phyloP scores from a whole-genome alignment of 208 protist species.

The Trypanosoma platydactyli region DNA sequence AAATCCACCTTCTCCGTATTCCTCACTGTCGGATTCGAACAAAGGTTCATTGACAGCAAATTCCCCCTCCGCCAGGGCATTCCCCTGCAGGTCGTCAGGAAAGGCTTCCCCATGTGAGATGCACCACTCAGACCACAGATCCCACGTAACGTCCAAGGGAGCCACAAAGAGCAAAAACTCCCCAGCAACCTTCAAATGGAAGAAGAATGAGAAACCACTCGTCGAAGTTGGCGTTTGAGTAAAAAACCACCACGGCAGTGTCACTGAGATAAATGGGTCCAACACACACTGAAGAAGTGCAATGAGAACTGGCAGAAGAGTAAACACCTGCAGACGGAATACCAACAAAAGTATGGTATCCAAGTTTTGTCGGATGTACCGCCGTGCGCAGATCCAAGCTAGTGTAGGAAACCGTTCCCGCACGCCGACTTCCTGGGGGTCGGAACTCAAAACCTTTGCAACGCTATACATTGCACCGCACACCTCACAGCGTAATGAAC shows the following conservation, averaged over 20 bases:
- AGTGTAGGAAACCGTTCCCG: neutral
- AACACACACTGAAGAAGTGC: conserved; percentile 11
- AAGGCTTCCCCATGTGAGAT: neutral
- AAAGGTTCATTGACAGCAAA: neutral
- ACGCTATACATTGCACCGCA: conserved; percentile 31
- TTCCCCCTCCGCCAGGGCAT: neutral
- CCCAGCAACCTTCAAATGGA: conserved; percentile 1
- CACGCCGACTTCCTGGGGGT: neutral
- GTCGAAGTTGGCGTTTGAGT: neutral
- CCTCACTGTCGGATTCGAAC: conserved; percentile 1
- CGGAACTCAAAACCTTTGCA: conserved; percentile 19
- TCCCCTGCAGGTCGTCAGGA: neutral
- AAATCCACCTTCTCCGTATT: neutral
- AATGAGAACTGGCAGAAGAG: conserved; percentile 7
- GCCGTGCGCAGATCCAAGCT: conserved; percentile 12
- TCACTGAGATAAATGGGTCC: neutral
- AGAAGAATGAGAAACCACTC: neutral
- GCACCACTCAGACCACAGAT: conserved; percentile 16
- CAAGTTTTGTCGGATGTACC: neutral
- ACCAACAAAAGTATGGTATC: neutral
- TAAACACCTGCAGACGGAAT: neutral
- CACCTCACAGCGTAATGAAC: conserved; percentile 37
- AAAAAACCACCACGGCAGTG: neutral
- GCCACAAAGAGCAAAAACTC: conserved; percentile 2
- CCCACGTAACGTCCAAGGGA: conserved; percentile 17